Conservation (phyloP, 2,329 filamentous ascomycete genomes). For the Camptophora hylomeconis region DNA sequence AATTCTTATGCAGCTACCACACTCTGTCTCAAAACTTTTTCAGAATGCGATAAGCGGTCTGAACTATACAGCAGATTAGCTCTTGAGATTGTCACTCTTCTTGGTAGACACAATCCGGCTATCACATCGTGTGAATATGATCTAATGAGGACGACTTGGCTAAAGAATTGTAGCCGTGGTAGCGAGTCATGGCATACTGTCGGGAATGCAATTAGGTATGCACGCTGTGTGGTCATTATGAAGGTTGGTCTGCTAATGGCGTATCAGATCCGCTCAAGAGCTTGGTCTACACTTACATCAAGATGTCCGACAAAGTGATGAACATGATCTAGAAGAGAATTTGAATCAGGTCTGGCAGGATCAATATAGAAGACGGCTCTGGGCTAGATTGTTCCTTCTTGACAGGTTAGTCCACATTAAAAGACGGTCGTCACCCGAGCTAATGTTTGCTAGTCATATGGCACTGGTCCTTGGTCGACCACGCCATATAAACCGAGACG, state of each 20-base stretch:
- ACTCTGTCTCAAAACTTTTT: conserved; percentile 2
- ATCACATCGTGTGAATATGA: conserved; percentile 5
- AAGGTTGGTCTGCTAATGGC: no score
- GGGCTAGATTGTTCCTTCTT: conserved; percentile 4
- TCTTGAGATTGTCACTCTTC: conserved; percentile 1
- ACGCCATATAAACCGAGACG: conserved; percentile 5
- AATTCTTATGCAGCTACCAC: conserved; percentile 1
- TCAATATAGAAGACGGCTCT: conserved; percentile 4
- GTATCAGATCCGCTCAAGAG: conserved; percentile 6
- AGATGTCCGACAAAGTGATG: not conserved
- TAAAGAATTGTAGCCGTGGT: conserved; percentile 7
- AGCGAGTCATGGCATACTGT: conserved; percentile 6
- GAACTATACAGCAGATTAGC: conserved; percentile 2
- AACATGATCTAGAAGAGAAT: not conserved
- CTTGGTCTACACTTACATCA: conserved; percentile 6
- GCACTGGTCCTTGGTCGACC: conserved; percentile 4
- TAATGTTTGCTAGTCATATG: no score
- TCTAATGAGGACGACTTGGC: conserved; percentile 2
- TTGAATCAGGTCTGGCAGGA: conserved; percentile 1
- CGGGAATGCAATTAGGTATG: conserved; percentile 1
- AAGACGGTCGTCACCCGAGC: no score
- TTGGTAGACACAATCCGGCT: conserved; percentile 6
- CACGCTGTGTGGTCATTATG: no score
- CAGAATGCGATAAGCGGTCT: conserved; percentile 4
- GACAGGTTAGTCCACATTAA: no score